phyloP scores from a whole-genome alignment of 208 protist genomes.

The Herpetomonas tarakana region DNA sequence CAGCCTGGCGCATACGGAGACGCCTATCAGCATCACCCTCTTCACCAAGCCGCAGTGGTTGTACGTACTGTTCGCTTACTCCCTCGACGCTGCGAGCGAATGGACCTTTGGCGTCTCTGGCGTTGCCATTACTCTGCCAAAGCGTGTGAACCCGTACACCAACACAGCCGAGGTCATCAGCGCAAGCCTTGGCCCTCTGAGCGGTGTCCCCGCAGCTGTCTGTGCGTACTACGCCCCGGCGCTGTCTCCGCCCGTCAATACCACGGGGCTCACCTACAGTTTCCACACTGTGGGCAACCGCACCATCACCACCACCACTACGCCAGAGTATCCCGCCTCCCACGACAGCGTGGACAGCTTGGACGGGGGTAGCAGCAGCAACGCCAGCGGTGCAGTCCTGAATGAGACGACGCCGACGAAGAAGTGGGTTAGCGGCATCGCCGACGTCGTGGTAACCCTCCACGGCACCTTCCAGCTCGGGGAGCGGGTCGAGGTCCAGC shows the following conservation, averaged over 20 bases:
- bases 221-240: conserved; percentile 58
- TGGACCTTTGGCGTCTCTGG: conserved; percentile 10
- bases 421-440: not conserved
- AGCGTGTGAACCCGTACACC: conserved; percentile 7
- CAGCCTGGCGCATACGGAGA: conserved; percentile 1
- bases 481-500: conserved; percentile 22
- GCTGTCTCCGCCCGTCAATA: not conserved
- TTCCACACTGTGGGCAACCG: conserved; percentile 23
- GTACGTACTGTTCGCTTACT: conserved; percentile 13
- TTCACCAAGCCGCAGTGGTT: conserved; percentile 1
- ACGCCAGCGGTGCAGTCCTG: not conserved
- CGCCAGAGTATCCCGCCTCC: not conserved
- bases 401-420: not conserved
- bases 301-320: not conserved
- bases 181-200: conserved; percentile 18
- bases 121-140: conserved; percentile 9
- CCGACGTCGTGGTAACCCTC: conserved; percentile 16
- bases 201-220: conserved; percentile 17
- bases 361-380: not conserved
- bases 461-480: conserved; percentile 19
- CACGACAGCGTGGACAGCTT: not conserved
- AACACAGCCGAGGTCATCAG: conserved; percentile 26
- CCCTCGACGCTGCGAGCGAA: conserved; percentile 10
- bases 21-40: conserved; percentile 11
- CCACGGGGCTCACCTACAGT: conserved; percentile 11